Evolutionary conservation across 2,329 filamentous ascomycete species (phyloP).

Genomic region (Penicillium rolfsii): DNA sequence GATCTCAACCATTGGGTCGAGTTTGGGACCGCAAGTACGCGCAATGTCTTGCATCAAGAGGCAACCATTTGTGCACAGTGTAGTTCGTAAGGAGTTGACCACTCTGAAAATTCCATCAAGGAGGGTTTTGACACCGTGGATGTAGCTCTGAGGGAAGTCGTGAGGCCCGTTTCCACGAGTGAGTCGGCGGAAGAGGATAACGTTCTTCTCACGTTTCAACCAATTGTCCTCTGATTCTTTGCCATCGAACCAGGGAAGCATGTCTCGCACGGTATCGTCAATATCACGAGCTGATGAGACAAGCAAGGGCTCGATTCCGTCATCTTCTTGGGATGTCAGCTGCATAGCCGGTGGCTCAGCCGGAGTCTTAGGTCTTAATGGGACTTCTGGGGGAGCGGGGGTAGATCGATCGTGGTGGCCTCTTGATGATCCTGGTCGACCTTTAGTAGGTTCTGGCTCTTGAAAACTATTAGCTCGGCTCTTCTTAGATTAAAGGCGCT

Average conservation of each 20-base stretch:
- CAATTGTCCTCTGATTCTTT: conserved; percentile 91
- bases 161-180: conserved; percentile 80
- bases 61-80: conserved; percentile 84
- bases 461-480: conserved; percentile 8
- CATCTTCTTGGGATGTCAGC: conserved; percentile 56
- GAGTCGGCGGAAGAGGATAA: conserved; percentile 74
- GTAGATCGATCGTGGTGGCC: conserved; percentile 24
- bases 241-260: conserved; percentile 81
- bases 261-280: conserved; percentile 83
- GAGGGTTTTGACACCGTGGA: conserved; percentile 70
- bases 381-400: conserved; percentile 35
- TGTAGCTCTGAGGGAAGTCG: conserved; percentile 73
- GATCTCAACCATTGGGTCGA: conserved; percentile 89
- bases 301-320: conserved; percentile 77
- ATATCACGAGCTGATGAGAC: conserved; percentile 83
- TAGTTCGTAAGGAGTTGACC: conserved; percentile 81
- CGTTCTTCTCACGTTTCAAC: conserved; percentile 80
- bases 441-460: conserved; percentile 28
- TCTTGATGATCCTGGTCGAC: conserved; percentile 26
- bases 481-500: not conserved
- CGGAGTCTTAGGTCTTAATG: conserved; percentile 34
- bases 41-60: conserved; percentile 83
- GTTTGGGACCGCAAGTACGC: conserved; percentile 70
- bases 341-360: conserved; percentile 17
- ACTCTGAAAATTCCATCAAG: conserved; percentile 89